A percentile compares a stretch with the other conserved stretches of the same genome.
These are phyloP conservation scores for Metschnikowia gruessii DNA, from an alignment of 805 yeast species.

Conservation along the genomic window DNA sequence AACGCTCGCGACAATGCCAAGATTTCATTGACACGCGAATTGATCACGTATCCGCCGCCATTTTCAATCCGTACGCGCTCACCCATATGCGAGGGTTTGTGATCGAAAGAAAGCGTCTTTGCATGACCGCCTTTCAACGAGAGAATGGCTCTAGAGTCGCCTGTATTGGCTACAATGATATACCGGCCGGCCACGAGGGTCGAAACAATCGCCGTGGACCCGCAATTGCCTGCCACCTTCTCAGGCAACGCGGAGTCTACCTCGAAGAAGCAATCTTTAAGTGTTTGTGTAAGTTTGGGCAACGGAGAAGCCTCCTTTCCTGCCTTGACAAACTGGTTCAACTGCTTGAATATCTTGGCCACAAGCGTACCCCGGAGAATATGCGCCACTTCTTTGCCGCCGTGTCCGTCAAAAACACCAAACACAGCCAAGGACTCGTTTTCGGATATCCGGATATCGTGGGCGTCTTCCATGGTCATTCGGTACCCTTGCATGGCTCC, in stretches of 20 bases:
- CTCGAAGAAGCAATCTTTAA: conserved; percentile 36
- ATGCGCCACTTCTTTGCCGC: conserved; percentile 62
- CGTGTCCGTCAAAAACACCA: conserved; percentile 83
- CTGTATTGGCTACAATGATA: conserved; percentile 65
- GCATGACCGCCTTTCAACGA: conserved; percentile 49
- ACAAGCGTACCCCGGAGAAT: conserved; percentile 47
- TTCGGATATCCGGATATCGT: conserved; percentile 49
- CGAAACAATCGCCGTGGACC: conserved; percentile 41
- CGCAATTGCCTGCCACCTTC: conserved; percentile 32
- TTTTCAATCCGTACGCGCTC: conserved; percentile 43
- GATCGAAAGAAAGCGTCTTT: conserved; percentile 49
- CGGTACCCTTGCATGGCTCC: conserved; percentile 82
- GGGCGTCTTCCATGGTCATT: conserved; percentile 74
- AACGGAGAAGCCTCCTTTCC: conserved; percentile 9
- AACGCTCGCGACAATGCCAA: conserved; percentile 44
- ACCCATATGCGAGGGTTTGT: conserved; percentile 43
- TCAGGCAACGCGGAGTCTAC: conserved; percentile 35
- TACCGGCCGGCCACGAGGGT: conserved; percentile 30
- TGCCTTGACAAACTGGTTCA: conserved; percentile 18
- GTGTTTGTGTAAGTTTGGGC: conserved; percentile 18
- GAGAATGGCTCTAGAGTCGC: conserved; percentile 70
- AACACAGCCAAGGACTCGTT: conserved; percentile 47
- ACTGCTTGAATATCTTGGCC: conserved; percentile 28
- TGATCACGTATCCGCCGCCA: conserved; percentile 37
- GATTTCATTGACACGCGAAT: conserved; percentile 42